phyloP scores from a whole-genome alignment of 352 stramenopile genomes.

The Phytophthora sansomeana region DNA sequence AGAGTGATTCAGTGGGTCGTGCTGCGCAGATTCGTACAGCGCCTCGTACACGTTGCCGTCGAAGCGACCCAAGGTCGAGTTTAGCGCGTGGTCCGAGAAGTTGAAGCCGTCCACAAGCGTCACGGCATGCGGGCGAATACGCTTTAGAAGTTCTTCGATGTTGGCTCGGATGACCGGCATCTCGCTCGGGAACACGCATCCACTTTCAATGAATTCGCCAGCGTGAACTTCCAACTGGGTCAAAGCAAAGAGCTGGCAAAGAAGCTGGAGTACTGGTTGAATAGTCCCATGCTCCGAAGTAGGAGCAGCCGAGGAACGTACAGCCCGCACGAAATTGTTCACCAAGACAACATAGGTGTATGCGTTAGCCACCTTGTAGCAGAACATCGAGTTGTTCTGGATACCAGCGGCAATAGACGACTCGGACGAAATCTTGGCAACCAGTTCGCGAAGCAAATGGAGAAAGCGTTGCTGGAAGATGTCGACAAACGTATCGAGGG shows the following conservation, averaged over 20 bases:
- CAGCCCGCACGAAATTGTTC: conserved; percentile 49
- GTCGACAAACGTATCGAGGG: conserved; percentile 45
- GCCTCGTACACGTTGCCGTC: conserved; percentile 82
- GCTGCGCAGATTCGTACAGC: conserved; percentile 65
- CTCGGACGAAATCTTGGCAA: conserved; percentile 42
- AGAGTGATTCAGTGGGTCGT: conserved; percentile 67
- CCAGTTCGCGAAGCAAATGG: conserved; percentile 48
- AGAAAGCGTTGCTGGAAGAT: conserved; percentile 71
- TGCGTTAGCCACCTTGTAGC: conserved; percentile 68
- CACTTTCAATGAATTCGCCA: conserved; percentile 73
- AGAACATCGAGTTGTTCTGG: conserved; percentile 67
- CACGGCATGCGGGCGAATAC: conserved; percentile 74
- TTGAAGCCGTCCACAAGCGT: conserved; percentile 82
- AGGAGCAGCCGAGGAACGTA: conserved; percentile 35
- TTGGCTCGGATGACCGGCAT: conserved; percentile 57
- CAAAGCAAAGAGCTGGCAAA: conserved; percentile 81
- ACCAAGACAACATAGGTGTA: conserved; percentile 67
- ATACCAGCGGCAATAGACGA: conserved; percentile 47
- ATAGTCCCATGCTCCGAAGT: conserved; percentile 34
- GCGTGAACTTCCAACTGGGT: conserved; percentile 70
- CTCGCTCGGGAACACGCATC: conserved; percentile 52
- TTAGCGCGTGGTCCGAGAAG: conserved; percentile 77
- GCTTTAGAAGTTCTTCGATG: conserved; percentile 59
- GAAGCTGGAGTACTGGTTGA: conserved; percentile 53
- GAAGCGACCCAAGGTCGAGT: conserved; percentile 78